Evolutionary conservation across 2,329 filamentous ascomycete species (phyloP).

Genomic region (Sordariomycetes sp.): DNA sequence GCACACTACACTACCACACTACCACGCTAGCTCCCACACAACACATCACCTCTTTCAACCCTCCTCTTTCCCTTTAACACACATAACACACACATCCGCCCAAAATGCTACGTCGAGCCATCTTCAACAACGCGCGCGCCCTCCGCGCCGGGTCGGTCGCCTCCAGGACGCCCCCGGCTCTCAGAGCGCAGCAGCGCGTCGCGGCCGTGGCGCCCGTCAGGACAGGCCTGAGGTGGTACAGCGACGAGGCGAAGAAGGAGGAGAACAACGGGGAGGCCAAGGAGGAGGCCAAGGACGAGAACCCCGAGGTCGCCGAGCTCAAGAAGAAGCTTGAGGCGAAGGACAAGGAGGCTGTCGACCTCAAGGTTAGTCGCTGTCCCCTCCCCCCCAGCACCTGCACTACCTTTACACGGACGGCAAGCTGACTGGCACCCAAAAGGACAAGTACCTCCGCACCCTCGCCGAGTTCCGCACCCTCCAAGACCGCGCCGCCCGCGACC

Average conservation of each 20-base stretch:
- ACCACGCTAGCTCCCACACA: neutral
- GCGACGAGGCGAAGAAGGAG: conserved; percentile 12
- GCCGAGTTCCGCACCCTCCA: conserved; percentile 98
- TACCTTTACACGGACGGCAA: neutral
- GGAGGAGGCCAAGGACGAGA: conserved; percentile 15
- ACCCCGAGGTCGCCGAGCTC: conserved; percentile 21
- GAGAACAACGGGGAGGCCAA: conserved; percentile 21
- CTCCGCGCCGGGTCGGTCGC: conserved; percentile 2
- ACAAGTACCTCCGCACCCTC: conserved; percentile 86
- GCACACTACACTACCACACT: neutral
- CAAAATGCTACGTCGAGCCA: conserved; percentile 5
- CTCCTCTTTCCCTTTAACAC: neutral
- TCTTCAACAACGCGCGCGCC: conserved; percentile 4
- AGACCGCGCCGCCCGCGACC: conserved; percentile 84
- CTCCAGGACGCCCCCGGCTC: neutral
- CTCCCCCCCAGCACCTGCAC: neutral
- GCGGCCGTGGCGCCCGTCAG: neutral
- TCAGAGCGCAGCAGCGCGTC: conserved; percentile 4
- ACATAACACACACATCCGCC: neutral
- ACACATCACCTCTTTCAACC: too few species aligned
- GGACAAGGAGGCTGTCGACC: conserved; percentile 50
- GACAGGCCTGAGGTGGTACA: conserved; percentile 7
- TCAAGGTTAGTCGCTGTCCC: conserved; percentile 58
- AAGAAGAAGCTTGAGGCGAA: conserved; percentile 43
- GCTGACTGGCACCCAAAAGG: conserved; percentile 38